A percentile compares a stretch with the other conserved stretches of the same genome.
These are phyloP conservation scores for Hymenoscyphus infarciens DNA, from an alignment of 2,329 filamentous ascomycete genomes.

Conservation along the genomic window DNA sequence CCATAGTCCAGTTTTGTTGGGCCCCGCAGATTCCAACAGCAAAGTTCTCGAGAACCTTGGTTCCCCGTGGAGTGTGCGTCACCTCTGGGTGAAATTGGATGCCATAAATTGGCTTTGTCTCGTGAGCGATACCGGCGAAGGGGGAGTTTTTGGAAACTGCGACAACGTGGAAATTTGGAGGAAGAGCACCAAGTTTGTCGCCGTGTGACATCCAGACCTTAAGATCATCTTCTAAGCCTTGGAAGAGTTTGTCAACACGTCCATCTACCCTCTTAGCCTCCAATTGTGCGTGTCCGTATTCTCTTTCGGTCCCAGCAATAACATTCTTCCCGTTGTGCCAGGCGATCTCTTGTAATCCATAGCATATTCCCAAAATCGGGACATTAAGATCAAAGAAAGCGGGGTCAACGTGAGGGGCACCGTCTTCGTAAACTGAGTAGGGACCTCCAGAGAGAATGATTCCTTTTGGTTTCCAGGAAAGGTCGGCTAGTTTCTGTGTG, in stretches of 20 bases:
- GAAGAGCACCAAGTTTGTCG: conserved; percentile 76
- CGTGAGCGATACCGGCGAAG: conserved; percentile 75
- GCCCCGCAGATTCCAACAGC: conserved; percentile 77
- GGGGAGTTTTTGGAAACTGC: conserved; percentile 73
- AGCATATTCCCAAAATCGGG: conserved; percentile 46
- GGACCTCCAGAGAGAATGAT: conserved; percentile 73
- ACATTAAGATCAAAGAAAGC: conserved; percentile 74
- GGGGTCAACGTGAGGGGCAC: conserved; percentile 75
- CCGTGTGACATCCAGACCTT: conserved; percentile 84
- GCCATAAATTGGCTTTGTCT: conserved; percentile 67
- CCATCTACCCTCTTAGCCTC: conserved; percentile 53
- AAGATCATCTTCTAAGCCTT: conserved; percentile 66
- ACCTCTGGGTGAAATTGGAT: conserved; percentile 78
- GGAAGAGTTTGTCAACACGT: conserved; percentile 76
- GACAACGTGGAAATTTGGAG: conserved; percentile 68
- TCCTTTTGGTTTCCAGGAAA: conserved; percentile 77
- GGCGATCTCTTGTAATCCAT: conserved; percentile 67
- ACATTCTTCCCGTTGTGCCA: conserved; percentile 67
- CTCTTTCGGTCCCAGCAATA: conserved; percentile 56
- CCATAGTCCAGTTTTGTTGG: conserved; percentile 78
- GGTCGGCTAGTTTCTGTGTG: conserved; percentile 73
- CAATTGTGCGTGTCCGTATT: conserved; percentile 42
- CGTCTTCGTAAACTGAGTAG: conserved; percentile 77
- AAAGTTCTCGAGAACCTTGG: conserved; percentile 75
- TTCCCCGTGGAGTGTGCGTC: conserved; percentile 67